These are phyloP conservation scores for Herpetomonas samuelpessoai DNA, from an alignment of 208 protist species.

Conservation along the genomic window DNA sequence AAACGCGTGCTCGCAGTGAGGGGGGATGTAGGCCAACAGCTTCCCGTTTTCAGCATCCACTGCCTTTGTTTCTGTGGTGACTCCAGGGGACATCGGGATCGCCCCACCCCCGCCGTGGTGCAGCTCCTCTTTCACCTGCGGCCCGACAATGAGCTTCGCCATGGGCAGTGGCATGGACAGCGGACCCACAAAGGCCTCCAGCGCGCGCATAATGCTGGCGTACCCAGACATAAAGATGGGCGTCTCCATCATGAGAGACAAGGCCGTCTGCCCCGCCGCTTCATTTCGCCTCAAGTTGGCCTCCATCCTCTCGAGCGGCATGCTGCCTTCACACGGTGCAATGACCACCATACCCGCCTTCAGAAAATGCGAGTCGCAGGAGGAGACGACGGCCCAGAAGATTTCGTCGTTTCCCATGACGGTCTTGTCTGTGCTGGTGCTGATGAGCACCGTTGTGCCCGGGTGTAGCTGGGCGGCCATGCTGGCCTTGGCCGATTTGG, in stretches of 20 bases:
- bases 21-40: slow-evolving; percentile 71
- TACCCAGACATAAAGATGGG: slow-evolving; percentile 84
- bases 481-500: slow-evolving; percentile 47
- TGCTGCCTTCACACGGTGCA: slow-evolving; percentile 50
- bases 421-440: slow-evolving; percentile 57
- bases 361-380: slow-evolving; percentile 52
- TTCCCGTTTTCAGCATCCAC: neutral
- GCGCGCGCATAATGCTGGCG: slow-evolving; percentile 69
- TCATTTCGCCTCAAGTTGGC: slow-evolving; percentile 76
- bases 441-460: slow-evolving; percentile 81
- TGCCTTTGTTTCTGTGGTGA: too few species aligned
- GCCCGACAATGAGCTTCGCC: slow-evolving; percentile 36
- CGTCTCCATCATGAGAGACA: slow-evolving; percentile 73
- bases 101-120: neutral
- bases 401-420: slow-evolving; percentile 45
- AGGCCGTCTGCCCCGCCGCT: slow-evolving; percentile 28
- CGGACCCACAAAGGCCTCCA: slow-evolving; percentile 75
- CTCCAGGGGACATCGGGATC: too few species aligned
- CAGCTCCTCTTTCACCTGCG: slow-evolving; percentile 4
- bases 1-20: slow-evolving; percentile 79
- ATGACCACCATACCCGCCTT: slow-evolving; percentile 58
- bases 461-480: slow-evolving; percentile 47
- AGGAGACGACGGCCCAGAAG: slow-evolving; percentile 86
- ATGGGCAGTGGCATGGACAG: slow-evolving; percentile 86
- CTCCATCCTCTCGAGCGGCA: slow-evolving; percentile 50